phyloP scores from a whole-genome alignment of 345 rosid species.

The Eucalyptus marginata region DNA sequence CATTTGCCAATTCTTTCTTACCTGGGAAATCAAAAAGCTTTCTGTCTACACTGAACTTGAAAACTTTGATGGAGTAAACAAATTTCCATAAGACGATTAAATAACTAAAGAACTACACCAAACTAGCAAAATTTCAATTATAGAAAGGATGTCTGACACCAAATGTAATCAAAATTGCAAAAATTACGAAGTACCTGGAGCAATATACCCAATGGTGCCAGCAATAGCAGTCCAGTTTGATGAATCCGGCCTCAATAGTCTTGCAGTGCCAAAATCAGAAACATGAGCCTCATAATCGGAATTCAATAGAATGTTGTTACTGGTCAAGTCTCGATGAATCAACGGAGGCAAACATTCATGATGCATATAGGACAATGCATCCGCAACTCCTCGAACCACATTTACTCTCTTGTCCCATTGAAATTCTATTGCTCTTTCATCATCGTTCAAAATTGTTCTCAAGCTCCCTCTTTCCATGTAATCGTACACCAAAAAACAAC shows the following conservation, averaged over 20 bases:
- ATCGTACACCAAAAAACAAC: background rate
- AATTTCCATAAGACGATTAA: background rate
- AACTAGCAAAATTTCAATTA: background rate
- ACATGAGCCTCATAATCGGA: fast-evolving
- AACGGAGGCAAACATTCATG: fast-evolving
- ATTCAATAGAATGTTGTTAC: background rate
- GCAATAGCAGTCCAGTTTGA: background rate
- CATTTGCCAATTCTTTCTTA: background rate
- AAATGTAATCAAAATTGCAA: background rate
- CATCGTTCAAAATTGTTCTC: background rate
- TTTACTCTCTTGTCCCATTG: background rate
- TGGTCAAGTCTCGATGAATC: background rate
- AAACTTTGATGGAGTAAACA: background rate
- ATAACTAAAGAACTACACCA: background rate
- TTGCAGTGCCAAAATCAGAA: background rate
- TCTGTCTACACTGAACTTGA: background rate
- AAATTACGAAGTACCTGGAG: background rate
- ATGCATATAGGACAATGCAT: background rate
- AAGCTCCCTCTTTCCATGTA: background rate
- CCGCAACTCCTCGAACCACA: background rate
- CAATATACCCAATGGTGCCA: background rate
- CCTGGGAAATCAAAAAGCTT: fast-evolving
- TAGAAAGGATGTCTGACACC: background rate
- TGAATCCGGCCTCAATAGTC: background rate
- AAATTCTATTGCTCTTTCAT: background rate